These are phyloP conservation scores for Stenogyne calaminthoides DNA, from an alignment of 305 asterid genomes.

Conservation along the genomic window DNA sequence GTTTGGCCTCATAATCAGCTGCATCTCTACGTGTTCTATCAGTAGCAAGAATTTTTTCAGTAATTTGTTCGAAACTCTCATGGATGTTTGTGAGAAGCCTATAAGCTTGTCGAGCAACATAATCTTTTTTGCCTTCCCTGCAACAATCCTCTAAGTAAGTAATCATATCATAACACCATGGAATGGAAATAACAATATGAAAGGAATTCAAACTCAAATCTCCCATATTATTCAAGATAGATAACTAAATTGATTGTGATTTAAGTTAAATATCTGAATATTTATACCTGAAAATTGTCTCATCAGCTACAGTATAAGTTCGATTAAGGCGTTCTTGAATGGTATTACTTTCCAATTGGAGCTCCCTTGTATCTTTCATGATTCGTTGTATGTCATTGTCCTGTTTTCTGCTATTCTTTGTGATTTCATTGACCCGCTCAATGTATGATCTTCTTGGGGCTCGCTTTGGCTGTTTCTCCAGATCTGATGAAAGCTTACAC, in stretches of 20 bases:
- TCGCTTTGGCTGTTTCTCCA: slow-evolving; percentile 57
- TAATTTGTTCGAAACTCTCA: slow-evolving; percentile 64
- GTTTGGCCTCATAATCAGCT: slow-evolving; percentile 67
- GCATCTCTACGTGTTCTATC: slow-evolving; percentile 67
- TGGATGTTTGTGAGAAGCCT: slow-evolving; percentile 62
- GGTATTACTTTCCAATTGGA: slow-evolving; percentile 79
- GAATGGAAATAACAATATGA: not conserved
- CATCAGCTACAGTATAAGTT: slow-evolving; percentile 69
- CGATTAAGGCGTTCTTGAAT: slow-evolving; percentile 80
- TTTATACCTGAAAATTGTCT: slow-evolving; percentile 66
- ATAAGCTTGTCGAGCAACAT: slow-evolving; percentile 66
- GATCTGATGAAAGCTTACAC: slow-evolving; percentile 51
- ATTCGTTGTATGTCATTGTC: slow-evolving; percentile 69
- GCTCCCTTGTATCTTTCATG: slow-evolving; percentile 78
- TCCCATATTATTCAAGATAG: not conserved
- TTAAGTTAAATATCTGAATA: not conserved
- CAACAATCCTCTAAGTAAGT: slow-evolving; percentile 14
- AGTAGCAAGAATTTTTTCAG: slow-evolving; percentile 58
- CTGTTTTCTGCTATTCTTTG: slow-evolving; percentile 84
- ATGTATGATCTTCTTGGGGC: slow-evolving; percentile 60
- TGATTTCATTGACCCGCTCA: slow-evolving; percentile 73
- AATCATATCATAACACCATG: not conserved
- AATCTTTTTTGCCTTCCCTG: slow-evolving; percentile 84
- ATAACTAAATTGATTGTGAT: not conserved
- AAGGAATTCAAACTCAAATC: not conserved